Percentiles rank a stretch among this genome's conserved stretches.
These are phyloP conservation scores for Candida yuanshanica DNA, from an alignment of 805 yeast species.

Conservation along the genomic window DNA sequence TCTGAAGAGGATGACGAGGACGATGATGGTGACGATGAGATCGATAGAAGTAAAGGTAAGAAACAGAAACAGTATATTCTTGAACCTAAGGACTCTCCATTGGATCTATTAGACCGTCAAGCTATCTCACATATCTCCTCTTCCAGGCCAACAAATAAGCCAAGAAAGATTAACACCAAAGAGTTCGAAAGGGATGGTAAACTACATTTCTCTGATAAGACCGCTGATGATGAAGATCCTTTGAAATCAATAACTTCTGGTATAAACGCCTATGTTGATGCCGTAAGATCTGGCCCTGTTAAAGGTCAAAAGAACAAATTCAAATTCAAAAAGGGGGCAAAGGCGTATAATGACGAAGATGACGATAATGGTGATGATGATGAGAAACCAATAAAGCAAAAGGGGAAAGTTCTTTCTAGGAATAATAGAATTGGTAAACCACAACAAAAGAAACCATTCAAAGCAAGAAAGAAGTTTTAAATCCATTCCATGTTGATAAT, in stretches of 20 bases:
- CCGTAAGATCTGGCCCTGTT: constrained; percentile 87
- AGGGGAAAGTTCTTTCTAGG: constrained; percentile 6
- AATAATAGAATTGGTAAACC: constrained; percentile 23
- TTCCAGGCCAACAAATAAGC: constrained; percentile 56
- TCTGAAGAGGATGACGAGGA: constrained; percentile 54
- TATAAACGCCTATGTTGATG: constrained; percentile 88
- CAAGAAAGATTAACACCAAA: constrained; percentile 33
- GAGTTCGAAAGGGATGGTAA: constrained; percentile 50
- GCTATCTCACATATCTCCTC: constrained; percentile 87
- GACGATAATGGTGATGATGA: constrained; percentile 42
- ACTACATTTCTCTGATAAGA: constrained; percentile 51
- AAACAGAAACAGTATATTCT: constrained; percentile 58
- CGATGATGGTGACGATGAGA: constrained; percentile 28
- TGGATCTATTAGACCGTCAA: constrained; percentile 82
- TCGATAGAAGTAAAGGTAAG: constrained; percentile 24
- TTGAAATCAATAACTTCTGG: constrained; percentile 47
- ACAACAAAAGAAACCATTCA: constrained; percentile 40
- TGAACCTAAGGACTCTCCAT: constrained; percentile 71
- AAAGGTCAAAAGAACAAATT: constrained; percentile 90
- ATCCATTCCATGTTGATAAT: not conserved
- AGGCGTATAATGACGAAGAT: constrained; percentile 46
- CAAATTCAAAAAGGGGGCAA: constrained; percentile 70
- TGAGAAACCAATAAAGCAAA: constrained; percentile 21
- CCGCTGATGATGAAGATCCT: constrained; percentile 38
- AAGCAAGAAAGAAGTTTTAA: constrained; percentile 46